A percentile compares a stretch with the other conserved stretches of the same genome.
These are phyloP conservation scores for Rhynchosporium agropyri DNA, from an alignment of 2,329 filamentous ascomycete species.

Conservation along the genomic window DNA sequence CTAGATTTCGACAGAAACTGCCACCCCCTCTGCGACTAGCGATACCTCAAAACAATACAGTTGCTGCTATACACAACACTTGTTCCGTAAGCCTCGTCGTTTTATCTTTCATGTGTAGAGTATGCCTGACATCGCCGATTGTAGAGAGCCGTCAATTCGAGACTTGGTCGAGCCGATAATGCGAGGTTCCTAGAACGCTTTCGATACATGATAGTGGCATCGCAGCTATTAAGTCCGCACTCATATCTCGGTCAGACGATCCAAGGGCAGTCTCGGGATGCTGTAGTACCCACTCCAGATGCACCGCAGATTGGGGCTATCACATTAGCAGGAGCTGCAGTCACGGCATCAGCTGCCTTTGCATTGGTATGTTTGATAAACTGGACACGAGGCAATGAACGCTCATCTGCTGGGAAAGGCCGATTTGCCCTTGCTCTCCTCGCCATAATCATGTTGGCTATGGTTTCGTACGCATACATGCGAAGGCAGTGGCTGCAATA, in stretches of 20 bases:
- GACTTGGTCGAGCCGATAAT: constrained; percentile 77
- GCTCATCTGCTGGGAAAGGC: constrained; percentile 58
- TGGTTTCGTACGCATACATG: constrained; percentile 70
- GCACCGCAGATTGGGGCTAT: constrained; percentile 47
- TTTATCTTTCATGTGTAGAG: constrained; percentile 18
- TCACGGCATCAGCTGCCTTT: constrained; percentile 65
- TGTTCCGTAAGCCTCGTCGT: constrained; percentile 52
- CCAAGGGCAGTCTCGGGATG: constrained; percentile 34
- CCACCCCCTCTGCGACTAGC: constrained; percentile 49
- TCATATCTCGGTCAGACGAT: constrained; percentile 51
- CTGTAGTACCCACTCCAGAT: constrained; percentile 25
- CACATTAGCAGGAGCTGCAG: constrained; percentile 65
- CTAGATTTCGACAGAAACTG: constrained; percentile 56
- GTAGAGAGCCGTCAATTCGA: constrained; percentile 70
- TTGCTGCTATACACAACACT: constrained; percentile 52
- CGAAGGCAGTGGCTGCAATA: constrained; percentile 81
- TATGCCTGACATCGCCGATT: constrained; percentile 20
- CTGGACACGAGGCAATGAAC: constrained; percentile 62
- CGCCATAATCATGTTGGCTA: constrained; percentile 53
- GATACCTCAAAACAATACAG: constrained; percentile 45
- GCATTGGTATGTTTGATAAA: constrained; percentile 63
- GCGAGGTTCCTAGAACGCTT: constrained; percentile 88
- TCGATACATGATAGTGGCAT: constrained; percentile 89
- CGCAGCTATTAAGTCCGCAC: constrained; percentile 79
- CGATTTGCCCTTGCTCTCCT: constrained; percentile 52